Evolutionary conservation across 257 asterid species (phyloP).

Genomic region (Linaria vulgaris): DNA sequence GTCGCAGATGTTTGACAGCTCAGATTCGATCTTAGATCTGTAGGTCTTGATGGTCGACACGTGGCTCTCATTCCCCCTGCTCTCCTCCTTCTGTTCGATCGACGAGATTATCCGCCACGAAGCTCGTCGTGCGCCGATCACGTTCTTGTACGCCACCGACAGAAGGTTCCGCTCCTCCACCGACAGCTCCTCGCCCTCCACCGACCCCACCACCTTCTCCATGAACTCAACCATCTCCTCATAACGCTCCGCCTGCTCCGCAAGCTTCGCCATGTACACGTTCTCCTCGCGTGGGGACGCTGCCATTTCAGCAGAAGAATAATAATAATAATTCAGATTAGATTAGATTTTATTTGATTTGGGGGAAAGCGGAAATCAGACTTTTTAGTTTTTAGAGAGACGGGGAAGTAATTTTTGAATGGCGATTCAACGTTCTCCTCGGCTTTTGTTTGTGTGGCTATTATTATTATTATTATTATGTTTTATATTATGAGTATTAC

Average conservation of each 20-base stretch:
- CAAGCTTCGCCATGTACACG: background rate
- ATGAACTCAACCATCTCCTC: background rate
- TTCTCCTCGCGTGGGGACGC: conserved; percentile 6
- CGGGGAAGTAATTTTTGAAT: too few species aligned
- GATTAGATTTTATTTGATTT: too few species aligned
- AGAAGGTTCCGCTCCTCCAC: conserved; percentile 14
- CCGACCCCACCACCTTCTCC: background rate
- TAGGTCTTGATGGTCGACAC: conserved; percentile 50
- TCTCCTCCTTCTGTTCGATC: conserved; percentile 67
- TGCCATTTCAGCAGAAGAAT: too few species aligned
- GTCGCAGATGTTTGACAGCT: conserved; percentile 69
- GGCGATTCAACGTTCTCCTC: too few species aligned
- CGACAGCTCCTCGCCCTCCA: background rate
- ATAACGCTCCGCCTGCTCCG: background rate
- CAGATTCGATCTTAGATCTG: conserved; percentile 57
- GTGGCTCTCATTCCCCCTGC: conserved; percentile 60
- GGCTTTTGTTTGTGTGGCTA: too few species aligned
- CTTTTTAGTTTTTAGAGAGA: too few species aligned
- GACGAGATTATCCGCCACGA: conserved; percentile 24
- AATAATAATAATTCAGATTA: too few species aligned
- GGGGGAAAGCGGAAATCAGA: too few species aligned
- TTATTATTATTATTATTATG: too few species aligned
- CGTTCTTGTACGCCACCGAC: conserved; percentile 7
- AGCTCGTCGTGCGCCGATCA: conserved; percentile 8
- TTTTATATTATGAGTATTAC: too few species aligned